These are phyloP conservation scores for Daldinia childiae DNA, from an alignment of 495 filamentous ascomycete genomes.

Conservation along the genomic window DNA sequence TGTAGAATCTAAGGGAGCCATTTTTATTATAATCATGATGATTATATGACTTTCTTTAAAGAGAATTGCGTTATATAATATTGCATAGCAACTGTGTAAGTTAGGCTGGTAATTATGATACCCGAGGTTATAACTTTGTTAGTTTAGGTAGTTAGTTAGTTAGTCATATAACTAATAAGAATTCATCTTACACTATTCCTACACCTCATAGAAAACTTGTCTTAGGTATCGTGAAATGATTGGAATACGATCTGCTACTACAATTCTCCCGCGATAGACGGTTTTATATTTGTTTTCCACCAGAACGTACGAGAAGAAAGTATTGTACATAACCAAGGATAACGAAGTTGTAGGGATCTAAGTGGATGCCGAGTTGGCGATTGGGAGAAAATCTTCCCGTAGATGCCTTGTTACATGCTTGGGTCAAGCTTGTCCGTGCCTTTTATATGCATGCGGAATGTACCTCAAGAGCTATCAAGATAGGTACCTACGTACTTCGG, in stretches of 20 bases:
- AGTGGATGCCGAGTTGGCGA: neutral
- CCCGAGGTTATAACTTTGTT: neutral
- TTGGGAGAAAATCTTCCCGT: conserved; percentile 2
- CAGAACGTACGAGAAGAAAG: neutral
- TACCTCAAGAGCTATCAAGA: conserved; percentile 1
- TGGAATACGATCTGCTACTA: neutral
- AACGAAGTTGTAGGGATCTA: conserved; percentile 7
- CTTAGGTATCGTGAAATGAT: neutral
- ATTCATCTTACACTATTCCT: neutral
- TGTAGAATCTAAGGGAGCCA: neutral
- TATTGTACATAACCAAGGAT: neutral
- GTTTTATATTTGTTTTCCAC: neutral
- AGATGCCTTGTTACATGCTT: neutral
- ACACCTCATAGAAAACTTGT: neutral
- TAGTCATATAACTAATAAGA: neutral
- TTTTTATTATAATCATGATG: neutral
- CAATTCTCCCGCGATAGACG: neutral
- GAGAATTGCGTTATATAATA: neutral
- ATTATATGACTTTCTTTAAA: neutral
- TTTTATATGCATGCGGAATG: conserved; percentile 6
- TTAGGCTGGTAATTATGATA: neutral
- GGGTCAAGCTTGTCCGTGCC: neutral
- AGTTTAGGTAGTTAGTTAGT: no score
- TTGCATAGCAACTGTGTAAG: neutral
- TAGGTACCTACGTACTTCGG: conserved; percentile 12